These are phyloP conservation scores for Nadsonia fulvescens DNA, from an alignment of 805 yeast genomes.

Conservation along the genomic window DNA sequence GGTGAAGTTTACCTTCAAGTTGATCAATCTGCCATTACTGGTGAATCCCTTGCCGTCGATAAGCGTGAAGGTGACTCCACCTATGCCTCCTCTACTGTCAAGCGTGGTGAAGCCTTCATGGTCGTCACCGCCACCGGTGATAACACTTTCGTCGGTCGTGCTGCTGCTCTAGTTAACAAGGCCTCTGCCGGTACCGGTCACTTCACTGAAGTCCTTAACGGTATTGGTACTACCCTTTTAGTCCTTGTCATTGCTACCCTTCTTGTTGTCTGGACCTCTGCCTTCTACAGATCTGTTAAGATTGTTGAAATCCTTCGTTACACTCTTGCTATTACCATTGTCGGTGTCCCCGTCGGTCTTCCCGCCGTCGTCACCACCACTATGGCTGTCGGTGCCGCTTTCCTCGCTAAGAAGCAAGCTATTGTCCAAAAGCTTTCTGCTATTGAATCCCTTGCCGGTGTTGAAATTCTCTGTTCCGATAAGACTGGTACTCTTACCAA, in stretches of 20 bases:
- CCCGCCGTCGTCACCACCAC: slow-evolving; percentile 98
- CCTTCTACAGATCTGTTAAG: slow-evolving; percentile 81
- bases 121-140: slow-evolving; percentile 91
- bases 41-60: slow-evolving; percentile 93
- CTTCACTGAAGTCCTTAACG: slow-evolving; percentile 93
- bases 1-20: slow-evolving; percentile 76
- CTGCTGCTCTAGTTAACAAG: slow-evolving; percentile 90
- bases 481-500: slow-evolving; percentile 96
- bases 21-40: slow-evolving; percentile 94
- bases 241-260: slow-evolving; percentile 78
- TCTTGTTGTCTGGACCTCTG: slow-evolving; percentile 79
- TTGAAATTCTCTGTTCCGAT: slow-evolving; percentile 93
- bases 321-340: slow-evolving; percentile 88
- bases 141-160: slow-evolving; percentile 90
- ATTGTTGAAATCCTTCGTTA: slow-evolving; percentile 79
- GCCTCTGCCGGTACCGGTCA: slow-evolving; percentile 90
- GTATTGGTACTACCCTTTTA: slow-evolving; percentile 85
- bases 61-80: slow-evolving; percentile 73
- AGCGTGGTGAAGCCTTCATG: slow-evolving; percentile 92
- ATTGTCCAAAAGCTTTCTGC: slow-evolving; percentile 94
- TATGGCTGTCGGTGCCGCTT: slow-evolving; percentile 99
- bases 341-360: slow-evolving; percentile 97
- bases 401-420: slow-evolving; percentile 92
- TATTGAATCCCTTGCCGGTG: slow-evolving; percentile 94
- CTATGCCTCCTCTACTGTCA: slow-evolving; percentile 86